Evolutionary conservation across 768 basidiomycete species (phyloP), one percentile per base, ranked within the genome.

Genomic region (Leccinum broughii): DNA sequence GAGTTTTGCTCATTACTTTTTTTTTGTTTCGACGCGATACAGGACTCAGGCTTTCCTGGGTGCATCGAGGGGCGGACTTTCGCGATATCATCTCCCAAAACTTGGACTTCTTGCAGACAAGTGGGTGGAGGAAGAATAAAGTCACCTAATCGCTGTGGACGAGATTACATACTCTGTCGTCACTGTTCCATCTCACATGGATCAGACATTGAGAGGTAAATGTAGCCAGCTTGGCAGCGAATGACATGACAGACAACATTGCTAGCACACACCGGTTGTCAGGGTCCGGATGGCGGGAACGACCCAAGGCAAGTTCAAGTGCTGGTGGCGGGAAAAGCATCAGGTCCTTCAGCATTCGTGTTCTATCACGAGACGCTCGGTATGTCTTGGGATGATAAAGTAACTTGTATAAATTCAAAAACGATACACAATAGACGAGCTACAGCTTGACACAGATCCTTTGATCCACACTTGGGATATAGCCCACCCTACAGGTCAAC

Each of bases 61-160:
- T 64, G 85, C 85, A 1, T 76, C 80, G 1, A 77, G 76, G 34
- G 77, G 81, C 54, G 80, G 78, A 20, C 74, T 66, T 11, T 88
- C n/a, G 68, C 80, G 83, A 55, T 90, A 78, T 70, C 82, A 83
- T 64, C 70, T 89, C 51, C 90, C 90, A 13, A 74, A 77, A 56
- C 79, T 90, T 15, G 90, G 90, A 3, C 75, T 78, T 24, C 69
- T 89, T 13, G 90, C 89, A 14, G 87, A 88, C 62, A 75, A 77
- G 59, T 91, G 89, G 87, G 78, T 92, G 11, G 75, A 76, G 10
- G 88, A 87, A 61, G 89, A 90, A 69, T 86, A 70, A 61, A 32
- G 41, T 22, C 49, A 20, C 10, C 4, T 37, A 11, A 24, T 20
- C 51, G 41, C n/a, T 17, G 22, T 32, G 53, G 54, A 59, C 20